These are phyloP conservation scores for Termitomyces titanicus DNA, from an alignment of 768 basidiomycete genomes.

Conservation along the genomic window DNA sequence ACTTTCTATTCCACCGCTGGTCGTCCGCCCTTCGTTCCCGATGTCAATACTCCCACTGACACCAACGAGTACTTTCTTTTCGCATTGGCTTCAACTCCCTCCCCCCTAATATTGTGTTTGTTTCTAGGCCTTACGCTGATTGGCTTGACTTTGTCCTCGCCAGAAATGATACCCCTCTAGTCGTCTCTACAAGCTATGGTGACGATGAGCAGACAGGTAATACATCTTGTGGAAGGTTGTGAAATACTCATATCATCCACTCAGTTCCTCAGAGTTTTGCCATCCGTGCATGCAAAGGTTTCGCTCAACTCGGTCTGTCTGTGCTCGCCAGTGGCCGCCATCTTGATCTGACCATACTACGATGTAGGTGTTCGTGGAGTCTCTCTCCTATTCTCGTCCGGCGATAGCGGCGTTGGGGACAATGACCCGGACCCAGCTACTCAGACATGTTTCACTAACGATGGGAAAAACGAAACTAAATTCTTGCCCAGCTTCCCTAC, in stretches of 20 bases:
- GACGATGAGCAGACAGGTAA: conserved; percentile 70
- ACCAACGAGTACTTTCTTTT: conserved; percentile 30
- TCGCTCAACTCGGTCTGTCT: conserved; percentile 60
- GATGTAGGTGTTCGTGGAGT: conserved; percentile 59
- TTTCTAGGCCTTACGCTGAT: conserved; percentile 28
- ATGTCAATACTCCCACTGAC: conserved; percentile 32
- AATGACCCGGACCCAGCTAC: conserved; percentile 47
- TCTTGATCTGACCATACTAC: background rate
- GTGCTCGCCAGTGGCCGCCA: background rate
- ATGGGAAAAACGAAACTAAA: conserved; percentile 46
- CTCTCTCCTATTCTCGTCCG: conserved; percentile 61
- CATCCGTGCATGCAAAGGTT: conserved; percentile 49
- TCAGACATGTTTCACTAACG: conserved; percentile 55
- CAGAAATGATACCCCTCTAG: conserved; percentile 45
- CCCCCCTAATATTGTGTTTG: background rate
- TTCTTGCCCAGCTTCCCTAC: conserved; percentile 66
- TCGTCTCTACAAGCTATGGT: conserved; percentile 71
- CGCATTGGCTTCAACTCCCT: background rate
- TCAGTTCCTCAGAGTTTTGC: conserved; percentile 59
- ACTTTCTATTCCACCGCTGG: conserved; percentile 65
- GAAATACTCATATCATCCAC: background rate
- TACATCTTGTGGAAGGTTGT: background rate
- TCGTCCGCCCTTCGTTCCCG: conserved; percentile 53
- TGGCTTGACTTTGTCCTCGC: conserved; percentile 61
- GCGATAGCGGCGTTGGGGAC: conserved; percentile 70